Percentiles rank a stretch among this genome's conserved stretches.
phyloP scores from a whole-genome alignment of 345 rosid species.

The Kernera saxatilis region DNA sequence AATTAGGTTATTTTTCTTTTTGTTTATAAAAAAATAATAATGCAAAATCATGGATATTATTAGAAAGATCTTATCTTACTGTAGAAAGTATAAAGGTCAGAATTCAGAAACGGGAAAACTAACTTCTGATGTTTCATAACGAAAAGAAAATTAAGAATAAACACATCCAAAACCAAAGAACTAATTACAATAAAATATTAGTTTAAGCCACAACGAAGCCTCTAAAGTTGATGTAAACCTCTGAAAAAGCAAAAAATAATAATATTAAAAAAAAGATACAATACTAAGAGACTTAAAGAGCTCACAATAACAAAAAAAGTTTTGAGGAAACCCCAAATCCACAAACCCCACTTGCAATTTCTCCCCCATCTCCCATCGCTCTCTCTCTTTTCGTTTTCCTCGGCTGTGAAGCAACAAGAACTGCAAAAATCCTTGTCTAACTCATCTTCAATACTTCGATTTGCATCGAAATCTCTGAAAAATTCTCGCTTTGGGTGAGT shows the following conservation, averaged over 20 bases:
- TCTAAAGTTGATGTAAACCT: constrained; percentile 28
- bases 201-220: constrained; percentile 16
- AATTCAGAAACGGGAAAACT: not conserved
- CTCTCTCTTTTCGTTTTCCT: constrained; percentile 25
- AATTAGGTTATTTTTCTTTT: not conserved
- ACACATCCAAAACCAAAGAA: constrained; percentile 11
- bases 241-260: constrained; percentile 16
- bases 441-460: not conserved
- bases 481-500: not conserved
- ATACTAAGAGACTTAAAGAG: constrained; percentile 16
- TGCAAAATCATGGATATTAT: not conserved
- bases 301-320: constrained; percentile 19
- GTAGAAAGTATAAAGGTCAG: constrained; percentile 3
- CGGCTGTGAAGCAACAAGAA: constrained; percentile 14
- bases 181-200: constrained; percentile 7
- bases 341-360: constrained; percentile 32
- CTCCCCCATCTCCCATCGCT: constrained; percentile 30
- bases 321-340: constrained; percentile 39
- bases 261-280: not conserved
- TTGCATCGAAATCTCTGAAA: constrained; percentile 16
- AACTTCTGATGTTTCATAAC: not conserved
- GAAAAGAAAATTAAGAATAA: constrained; percentile 1
- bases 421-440: constrained; percentile 12
- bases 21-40: not conserved
- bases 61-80: not conserved